Conservation (phyloP, 768 basidiomycete genomes). For the Russula sp. region DNA sequence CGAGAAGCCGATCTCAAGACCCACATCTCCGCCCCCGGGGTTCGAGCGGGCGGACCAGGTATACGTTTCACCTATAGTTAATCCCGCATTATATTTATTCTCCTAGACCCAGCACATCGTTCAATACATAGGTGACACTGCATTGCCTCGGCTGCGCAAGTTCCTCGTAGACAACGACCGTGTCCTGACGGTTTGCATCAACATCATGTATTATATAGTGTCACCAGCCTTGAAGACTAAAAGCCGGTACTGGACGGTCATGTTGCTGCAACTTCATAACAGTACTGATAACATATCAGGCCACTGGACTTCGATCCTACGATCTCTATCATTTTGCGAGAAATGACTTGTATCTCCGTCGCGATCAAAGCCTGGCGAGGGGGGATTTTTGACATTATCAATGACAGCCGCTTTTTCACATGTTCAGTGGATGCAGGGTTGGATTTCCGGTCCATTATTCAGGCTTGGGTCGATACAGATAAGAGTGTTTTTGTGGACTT, state of each 20-base stretch:
- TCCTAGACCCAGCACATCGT: slow-evolving; percentile 44
- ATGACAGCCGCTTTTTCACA: slow-evolving; percentile 84
- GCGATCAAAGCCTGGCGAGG: slow-evolving; percentile 81
- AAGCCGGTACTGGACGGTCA: slow-evolving; percentile 42
- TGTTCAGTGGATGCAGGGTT: slow-evolving; percentile 46
- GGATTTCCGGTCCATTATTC: slow-evolving; percentile 74
- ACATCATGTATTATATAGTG: slow-evolving; percentile 79
- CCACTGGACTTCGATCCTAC: slow-evolving; percentile 71
- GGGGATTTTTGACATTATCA: slow-evolving; percentile 72
- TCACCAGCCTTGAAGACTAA: slow-evolving; percentile 74
- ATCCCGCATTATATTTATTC: background rate
- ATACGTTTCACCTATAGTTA: slow-evolving; percentile 10
- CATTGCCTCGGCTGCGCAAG: slow-evolving; percentile 67
- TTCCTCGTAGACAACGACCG: slow-evolving; percentile 84
- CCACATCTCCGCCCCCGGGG: slow-evolving; percentile 32
- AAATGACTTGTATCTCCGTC: slow-evolving; percentile 71
- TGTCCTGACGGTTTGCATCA: slow-evolving; percentile 68
- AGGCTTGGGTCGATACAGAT: slow-evolving; percentile 76
- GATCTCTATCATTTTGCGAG: slow-evolving; percentile 60
- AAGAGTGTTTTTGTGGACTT: slow-evolving; percentile 81
- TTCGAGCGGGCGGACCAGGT: slow-evolving; percentile 45
- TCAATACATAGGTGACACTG: slow-evolving; percentile 56
- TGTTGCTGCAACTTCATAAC: background rate
- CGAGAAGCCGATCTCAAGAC: slow-evolving; percentile 49
- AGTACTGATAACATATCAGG: slow-evolving; percentile 31